Base-by-base conservation (phyloP, 1,284 basidiomycete genomes). In the Mycosarcoma maydis region DNA sequence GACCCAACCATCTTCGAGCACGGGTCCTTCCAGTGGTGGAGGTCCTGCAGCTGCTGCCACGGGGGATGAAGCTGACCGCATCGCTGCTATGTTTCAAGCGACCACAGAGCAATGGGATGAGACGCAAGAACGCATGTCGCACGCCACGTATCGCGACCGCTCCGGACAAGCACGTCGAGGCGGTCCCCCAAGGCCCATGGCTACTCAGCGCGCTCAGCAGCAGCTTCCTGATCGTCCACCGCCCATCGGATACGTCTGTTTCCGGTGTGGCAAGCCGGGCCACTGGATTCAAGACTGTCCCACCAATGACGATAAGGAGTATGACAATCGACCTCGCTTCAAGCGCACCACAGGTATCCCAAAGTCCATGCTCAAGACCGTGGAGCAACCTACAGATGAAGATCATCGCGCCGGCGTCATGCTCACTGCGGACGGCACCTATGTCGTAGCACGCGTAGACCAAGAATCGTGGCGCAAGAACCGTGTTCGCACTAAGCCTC, bases 281-380 rank as follows among this genome's bases (percentile, higher is more conserved):
- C 96, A 99, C 80, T 98, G 96, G 96, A 99, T 99, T 72, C 95
- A 99, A 82, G 92, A 96, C 72, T 99, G 96, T 80, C 96, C 96
- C 0, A 96, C 93, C 4, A 98, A 98, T 81, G 93, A 92, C 74
- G 92, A 98, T 82, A 90, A 92, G 32, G 92, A 94, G 30, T 96
- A 90, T 72, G 92, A 96, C 83, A 92, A 98, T 76, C 86, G 91
- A 59, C 95, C 95, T 48, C 89, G 94, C 26, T 94, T 98, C 82
- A 98, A 98, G 82, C 88, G 96, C 49, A 98, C 96, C 3, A 98
- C 96, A 4, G 96, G 96, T 84, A 96, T 96, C 64, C 96, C 96
- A 9, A 89, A 94, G 69, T 95, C 92, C 78, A 97, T 99, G 87
- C 85, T 99, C 50, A 95, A 96, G 83, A 91, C 93, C 2, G 93